Evolutionary conservation across 2,329 filamentous ascomycete genomes (phyloP).

Genomic region (Corinectria fuckeliana): DNA sequence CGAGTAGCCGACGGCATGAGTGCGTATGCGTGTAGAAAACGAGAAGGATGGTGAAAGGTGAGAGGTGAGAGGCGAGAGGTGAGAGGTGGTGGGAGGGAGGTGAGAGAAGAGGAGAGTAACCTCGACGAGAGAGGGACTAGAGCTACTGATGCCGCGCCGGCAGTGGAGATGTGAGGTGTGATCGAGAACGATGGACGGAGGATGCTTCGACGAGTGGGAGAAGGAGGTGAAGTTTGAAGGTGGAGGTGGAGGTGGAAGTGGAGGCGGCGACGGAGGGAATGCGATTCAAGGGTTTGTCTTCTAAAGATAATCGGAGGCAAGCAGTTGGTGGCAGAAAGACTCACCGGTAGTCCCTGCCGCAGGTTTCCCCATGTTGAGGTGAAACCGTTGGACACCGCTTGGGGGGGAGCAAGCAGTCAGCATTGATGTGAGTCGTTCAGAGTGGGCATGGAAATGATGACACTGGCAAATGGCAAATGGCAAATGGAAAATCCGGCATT

Average conservation of each 20-base stretch:
- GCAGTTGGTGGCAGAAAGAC: conserved; percentile 1
- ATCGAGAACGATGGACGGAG: conserved; percentile 7
- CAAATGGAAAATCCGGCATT: too few species aligned
- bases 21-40: conserved; percentile 6
- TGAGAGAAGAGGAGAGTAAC: conserved; percentile 12
- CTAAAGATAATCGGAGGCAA: background rate
- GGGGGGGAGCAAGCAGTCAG: conserved; percentile 11
- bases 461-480: too few species aligned
- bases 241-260: conserved; percentile 6
- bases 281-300: background rate
- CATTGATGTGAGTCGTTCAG: conserved; percentile 14
- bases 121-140: background rate
- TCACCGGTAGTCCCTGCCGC: conserved; percentile 13
- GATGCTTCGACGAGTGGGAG: conserved; percentile 6
- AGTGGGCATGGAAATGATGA: conserved; percentile 14
- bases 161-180: conserved; percentile 5
- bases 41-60: too few species aligned
- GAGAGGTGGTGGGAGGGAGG: too few species aligned
- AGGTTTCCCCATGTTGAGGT: background rate
- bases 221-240: background rate
- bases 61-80: too few species aligned
- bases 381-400: conserved; percentile 19
- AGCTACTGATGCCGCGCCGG: conserved; percentile 16
- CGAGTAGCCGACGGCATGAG: conserved; percentile 16
- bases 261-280: conserved; percentile 5